Base-by-base conservation (phyloP, 1,284 basidiomycete genomes). In the Austroboletus olivaceoglutinosus region DNA sequence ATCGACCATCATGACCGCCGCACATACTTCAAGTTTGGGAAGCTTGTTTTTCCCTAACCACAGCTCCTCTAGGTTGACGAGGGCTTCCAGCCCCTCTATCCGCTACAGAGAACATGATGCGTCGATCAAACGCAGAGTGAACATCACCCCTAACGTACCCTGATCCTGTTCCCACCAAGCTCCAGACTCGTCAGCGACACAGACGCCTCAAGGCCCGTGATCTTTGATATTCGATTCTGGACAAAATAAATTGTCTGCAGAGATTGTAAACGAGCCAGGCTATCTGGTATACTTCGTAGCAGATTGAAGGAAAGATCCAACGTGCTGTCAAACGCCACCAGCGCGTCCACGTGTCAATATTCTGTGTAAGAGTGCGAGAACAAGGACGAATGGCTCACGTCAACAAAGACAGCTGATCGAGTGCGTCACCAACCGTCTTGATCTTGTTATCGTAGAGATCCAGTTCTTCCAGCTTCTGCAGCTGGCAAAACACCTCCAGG, bases 1-100 rank as follows among this genome's bases (percentile, higher is more conserved):
- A 7, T 21, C 16, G 23, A 29, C 11, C 12, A 2, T n/a, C 21
- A 22, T 22, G n/a, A 44, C 2, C 3, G 1, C 25, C 19, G 12
- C 15, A 59, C 23, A 34, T 33, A 53, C 92, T 76, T 96, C 88
- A 1, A 99, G 77, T 66, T 83, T 85, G 5, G 86, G 73, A 55
- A 99, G 93, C 73, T 98, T 98, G 71, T 99, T 99, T 76, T 99
- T 99, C 38, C 96, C 96, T 5, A 98, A 72, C 94, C 96, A 99
- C 1, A 99, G 75, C 61, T 98, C 94, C 57, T 94, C 90, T 10
- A 99, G 73, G 54, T 89, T 89, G 0, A 83, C 80, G 39, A 97
- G 75, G 8, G 81, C 78, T n/a, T 91, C 91, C 12, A 97, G 70
- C 47, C 91, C 88, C 67, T 98, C 93, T 54, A 99, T 95, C 70